Evolutionary conservation across 345 rosid species (phyloP).

Genomic region (Salix koriyanagi): DNA sequence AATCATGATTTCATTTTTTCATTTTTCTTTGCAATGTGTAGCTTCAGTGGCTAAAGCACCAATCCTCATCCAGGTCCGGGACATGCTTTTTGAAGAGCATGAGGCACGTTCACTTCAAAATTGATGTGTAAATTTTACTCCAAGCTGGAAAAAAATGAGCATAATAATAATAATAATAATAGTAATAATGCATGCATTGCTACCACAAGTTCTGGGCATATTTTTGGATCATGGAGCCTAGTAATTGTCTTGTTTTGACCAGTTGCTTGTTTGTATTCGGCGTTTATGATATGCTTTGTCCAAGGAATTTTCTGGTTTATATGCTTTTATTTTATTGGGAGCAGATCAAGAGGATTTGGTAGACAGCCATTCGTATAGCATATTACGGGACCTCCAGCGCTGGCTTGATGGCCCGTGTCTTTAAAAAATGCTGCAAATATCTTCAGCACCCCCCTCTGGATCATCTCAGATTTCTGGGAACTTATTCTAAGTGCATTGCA

Average conservation of each 20-base stretch:
- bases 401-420: background rate
- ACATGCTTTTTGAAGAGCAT: no score
- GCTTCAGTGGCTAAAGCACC: no score
- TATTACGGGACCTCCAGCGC: background rate
- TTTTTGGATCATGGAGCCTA: background rate
- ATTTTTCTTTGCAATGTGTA: no score
- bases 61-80: no score
- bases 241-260: background rate
- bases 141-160: background rate
- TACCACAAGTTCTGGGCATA: background rate
- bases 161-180: no score
- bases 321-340: background rate
- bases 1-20: no score
- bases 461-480: background rate
- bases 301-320: background rate
- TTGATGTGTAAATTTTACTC: background rate
- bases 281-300: background rate
- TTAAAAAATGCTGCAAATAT: background rate
- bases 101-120: no score
- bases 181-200: background rate
- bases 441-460: no score
- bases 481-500: background rate
- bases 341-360: conserved; percentile 3
- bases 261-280: background rate
- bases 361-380: background rate